phyloP scores from a whole-genome alignment of 805 yeast genomes.

The Candida chauliodis region DNA sequence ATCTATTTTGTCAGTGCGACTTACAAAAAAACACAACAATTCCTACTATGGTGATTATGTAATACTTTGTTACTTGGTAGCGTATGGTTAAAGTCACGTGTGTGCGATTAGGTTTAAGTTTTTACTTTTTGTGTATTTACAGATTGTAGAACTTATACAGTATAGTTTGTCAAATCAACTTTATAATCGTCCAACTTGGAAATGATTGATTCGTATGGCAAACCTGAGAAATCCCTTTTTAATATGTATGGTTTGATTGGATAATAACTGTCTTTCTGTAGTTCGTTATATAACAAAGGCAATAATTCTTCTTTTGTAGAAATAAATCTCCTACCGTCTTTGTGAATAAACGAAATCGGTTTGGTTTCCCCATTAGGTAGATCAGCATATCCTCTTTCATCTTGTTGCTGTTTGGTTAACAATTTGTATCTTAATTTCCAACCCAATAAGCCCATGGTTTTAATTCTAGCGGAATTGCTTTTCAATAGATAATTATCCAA shows the following conservation, averaged over 20 bases:
- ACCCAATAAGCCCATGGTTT: constrained; percentile 89
- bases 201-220: constrained; percentile 48
- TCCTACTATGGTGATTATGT: no score
- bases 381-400: constrained; percentile 37
- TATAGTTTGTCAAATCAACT: constrained; percentile 33
- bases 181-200: constrained; percentile 43
- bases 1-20: constrained; percentile 7
- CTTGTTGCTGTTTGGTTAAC: constrained; percentile 41
- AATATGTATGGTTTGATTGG: constrained; percentile 46
- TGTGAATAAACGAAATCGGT: constrained; percentile 49
- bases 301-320: constrained; percentile 67
- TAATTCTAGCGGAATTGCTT: constrained; percentile 83
- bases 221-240: constrained; percentile 39
- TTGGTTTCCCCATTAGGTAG: constrained; percentile 10
- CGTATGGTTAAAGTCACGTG: background rate
- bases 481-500: constrained; percentile 83
- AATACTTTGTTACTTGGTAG: background rate
- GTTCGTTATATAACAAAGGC: constrained; percentile 50
- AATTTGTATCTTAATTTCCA: constrained; percentile 85
- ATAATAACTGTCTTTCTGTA: constrained; percentile 42
- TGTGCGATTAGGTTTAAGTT: background rate
- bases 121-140: constrained; percentile 4
- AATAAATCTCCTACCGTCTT: constrained; percentile 43
- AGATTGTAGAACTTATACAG: constrained; percentile 13
- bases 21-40: no score